Base-by-base conservation (phyloP, 208 protist species). In the Leishmania martiniquensis region DNA sequence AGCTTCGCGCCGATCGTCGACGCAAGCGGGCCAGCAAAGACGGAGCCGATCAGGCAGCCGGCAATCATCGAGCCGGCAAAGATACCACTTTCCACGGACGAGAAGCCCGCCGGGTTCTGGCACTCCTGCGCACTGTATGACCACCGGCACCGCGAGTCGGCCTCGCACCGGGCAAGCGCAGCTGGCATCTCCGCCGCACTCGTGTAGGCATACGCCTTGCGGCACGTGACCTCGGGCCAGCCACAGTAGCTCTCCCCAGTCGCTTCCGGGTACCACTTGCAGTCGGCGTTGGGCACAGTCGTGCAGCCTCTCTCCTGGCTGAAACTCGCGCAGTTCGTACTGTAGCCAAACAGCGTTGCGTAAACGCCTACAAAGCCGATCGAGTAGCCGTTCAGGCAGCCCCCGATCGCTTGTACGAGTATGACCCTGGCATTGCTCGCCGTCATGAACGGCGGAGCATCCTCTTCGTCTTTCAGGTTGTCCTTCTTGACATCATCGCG, bases 341-440 rank as follows among this genome's bases (percentile, higher is more conserved):
- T 88, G 49, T 77, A 84, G 52, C 83, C 76, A 83, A 89, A 94
- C 29, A 95, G 63, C 15, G 84, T 85, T 22, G 85, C 81, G 83
- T 95, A 94, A 22, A 96, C 88, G 45, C 74, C 86, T 49, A 96
- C 93, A 51, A 93, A 95, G 39, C 91, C 91, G 67, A 92, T 94
- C 47, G 82, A 85, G 85, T 90, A 92, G 44, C 93, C 93, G 77
- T 91, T 90, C 55, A 96, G 77, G 0, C 79, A 82, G 17, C 84
- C 91, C 42, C 86, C 87, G 54, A 88, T 74, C 0, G 82, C 74
- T 55, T 91, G 79, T 76, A 95, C 89, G 4, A 86, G 34, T 6
- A 72, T 82, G 63, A 96, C 86, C 57, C 85, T 87, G 37, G 88
- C 25, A 75, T 95, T 95, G 29, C 54, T 25, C 54, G 3, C 13